Base-by-base conservation (phyloP, 2,329 filamentous ascomycete species). In the Acrodontium crateriforme region DNA sequence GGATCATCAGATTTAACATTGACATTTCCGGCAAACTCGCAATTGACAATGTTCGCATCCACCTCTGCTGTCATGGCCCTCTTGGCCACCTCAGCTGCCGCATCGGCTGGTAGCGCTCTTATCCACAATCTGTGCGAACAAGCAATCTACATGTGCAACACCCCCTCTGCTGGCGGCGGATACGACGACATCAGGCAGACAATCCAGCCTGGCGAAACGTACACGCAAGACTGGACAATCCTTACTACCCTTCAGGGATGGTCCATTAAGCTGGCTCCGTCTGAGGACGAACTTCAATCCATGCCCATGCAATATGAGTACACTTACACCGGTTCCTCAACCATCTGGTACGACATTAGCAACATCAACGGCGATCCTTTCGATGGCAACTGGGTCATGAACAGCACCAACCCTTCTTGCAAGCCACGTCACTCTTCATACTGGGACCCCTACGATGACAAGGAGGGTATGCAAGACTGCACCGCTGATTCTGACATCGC, bases 281-380 rank as follows among this genome's bases (percentile, higher is more conserved):
- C 49, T 37, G 46, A 50, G 40, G 34, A 32, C 18, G 33, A 12
- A 18, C 15, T 19, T 25, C 39, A 22, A 29, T 39, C 32, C 29
- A 44, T 49, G 41, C 45, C 53, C 35, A 40, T 54, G 28, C 52
- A 55, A 34, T 54, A 50, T 35, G 52, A 55, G 42, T 56, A 55
- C 40, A 54, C 52, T 24, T 52, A 40, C 39, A n/a, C 20, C 4
- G 20, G 10, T 12, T 49, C 52, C 30, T 39, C 46, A 29, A 48
- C 50, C 28, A 50, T 55, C 40, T 55, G 52, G 52, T 54, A 49
- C 38, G 52, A 55, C 40, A 32, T 54, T 37, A 52, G 46, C 41
- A 46, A 48, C 24, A 49, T 55, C 27, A 40, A 53, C 34, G 53
- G 53, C 27, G 50, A 54, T 39, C 52, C 53, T 24, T 53, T 51